These are phyloP conservation scores for Mycosphaerella arachidis DNA, from an alignment of 2,329 filamentous ascomycete genomes.

Conservation along the genomic window DNA sequence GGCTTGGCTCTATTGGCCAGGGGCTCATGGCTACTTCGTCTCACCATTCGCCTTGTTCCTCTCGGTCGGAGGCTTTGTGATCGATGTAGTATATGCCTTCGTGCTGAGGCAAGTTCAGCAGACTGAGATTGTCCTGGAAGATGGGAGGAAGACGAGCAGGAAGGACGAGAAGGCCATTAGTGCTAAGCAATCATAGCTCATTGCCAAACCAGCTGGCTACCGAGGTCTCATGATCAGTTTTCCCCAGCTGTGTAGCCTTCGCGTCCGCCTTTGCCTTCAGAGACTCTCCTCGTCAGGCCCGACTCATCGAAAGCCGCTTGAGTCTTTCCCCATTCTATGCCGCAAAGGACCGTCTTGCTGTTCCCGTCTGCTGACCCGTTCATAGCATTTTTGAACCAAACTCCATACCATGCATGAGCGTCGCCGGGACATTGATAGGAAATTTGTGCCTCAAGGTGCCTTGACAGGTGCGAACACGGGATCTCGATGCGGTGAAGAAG, in stretches of 20 bases:
- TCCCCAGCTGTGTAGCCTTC: neutral
- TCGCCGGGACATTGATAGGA: neutral
- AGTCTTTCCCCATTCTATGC: neutral
- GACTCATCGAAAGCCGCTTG: neutral
- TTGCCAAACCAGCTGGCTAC: neutral
- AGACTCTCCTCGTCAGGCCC: neutral
- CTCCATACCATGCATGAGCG: neutral
- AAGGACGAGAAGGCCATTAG: neutral
- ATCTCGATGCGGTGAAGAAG: neutral
- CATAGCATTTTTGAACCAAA: neutral
- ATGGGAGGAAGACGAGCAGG: neutral
- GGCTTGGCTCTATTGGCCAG: neutral
- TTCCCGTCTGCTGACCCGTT: neutral
- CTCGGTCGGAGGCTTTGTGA: neutral
- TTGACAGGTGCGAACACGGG: neutral
- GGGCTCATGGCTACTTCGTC: conserved; percentile 1
- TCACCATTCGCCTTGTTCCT: neutral
- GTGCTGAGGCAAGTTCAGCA: neutral
- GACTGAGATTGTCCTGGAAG: neutral
- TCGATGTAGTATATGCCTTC: neutral
- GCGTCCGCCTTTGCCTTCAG: neutral
- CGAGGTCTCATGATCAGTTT: neutral
- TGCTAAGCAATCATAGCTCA: neutral
- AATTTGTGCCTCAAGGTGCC: neutral
- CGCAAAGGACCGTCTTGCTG: neutral